Evolutionary conservation across 1,284 basidiomycete species (phyloP).

Genomic region (Naganishia albida): DNA sequence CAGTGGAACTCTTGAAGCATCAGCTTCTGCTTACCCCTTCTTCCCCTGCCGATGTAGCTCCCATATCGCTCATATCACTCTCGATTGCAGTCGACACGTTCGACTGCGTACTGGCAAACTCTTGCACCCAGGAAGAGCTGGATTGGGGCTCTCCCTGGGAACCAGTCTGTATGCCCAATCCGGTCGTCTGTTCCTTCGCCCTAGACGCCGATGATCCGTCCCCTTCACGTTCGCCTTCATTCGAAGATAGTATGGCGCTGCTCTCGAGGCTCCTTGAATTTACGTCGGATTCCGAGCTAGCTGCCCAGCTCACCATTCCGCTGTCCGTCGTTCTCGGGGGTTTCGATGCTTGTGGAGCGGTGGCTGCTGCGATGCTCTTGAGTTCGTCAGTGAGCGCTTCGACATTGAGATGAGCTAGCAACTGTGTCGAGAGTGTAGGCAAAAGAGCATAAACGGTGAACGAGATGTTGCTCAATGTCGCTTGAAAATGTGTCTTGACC

Average conservation of each 20-base stretch:
- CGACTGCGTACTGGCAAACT: slow-evolving; percentile 5
- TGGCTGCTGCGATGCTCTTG: slow-evolving; percentile 32
- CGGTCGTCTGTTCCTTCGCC: neutral
- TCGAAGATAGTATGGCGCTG: slow-evolving; percentile 11
- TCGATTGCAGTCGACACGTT: slow-evolving; percentile 4
- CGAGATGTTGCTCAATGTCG: slow-evolving; percentile 49
- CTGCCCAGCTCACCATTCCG: slow-evolving; percentile 25
- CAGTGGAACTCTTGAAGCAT: neutral
- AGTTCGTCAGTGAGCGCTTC: slow-evolving; percentile 47
- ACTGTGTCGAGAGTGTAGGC: slow-evolving; percentile 49
- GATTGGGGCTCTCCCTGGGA: neutral
- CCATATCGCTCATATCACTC: slow-evolving; percentile 28
- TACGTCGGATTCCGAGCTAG: slow-evolving; percentile 22
- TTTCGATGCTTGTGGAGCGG: slow-evolving; percentile 9
- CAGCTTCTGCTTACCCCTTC: slow-evolving; percentile 35
- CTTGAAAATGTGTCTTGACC: slow-evolving; percentile 51
- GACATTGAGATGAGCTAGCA: slow-evolving; percentile 47
- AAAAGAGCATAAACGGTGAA: slow-evolving; percentile 54
- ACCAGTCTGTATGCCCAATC: slow-evolving; percentile 10
- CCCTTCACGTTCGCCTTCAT: slow-evolving; percentile 4
- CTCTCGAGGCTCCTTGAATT: slow-evolving; percentile 22
- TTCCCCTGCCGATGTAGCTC: slow-evolving; percentile 40
- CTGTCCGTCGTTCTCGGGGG: slow-evolving; percentile 15
- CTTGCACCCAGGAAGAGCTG: slow-evolving; percentile 23
- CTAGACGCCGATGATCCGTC: neutral